phyloP scores from a whole-genome alignment of 1,284 basidiomycete genomes.

The Tylopilus orsonianus region DNA sequence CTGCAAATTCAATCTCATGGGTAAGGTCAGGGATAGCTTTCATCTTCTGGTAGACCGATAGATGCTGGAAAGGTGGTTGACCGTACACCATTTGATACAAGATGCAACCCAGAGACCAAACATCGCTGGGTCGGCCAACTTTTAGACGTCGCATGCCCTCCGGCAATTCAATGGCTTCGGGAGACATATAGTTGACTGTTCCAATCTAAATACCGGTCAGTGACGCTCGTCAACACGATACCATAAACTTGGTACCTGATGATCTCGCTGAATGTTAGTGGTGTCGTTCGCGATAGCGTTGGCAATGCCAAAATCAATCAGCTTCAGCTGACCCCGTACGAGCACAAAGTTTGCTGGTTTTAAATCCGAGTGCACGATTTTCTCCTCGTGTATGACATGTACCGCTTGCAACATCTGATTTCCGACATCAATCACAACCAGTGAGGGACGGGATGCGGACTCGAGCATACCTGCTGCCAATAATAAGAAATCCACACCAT shows the following conservation, averaged over 20 bases:
- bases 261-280: constrained; percentile 93
- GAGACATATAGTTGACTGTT: constrained; percentile 95
- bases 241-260: constrained; percentile 58
- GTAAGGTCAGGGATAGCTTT: constrained; percentile 78
- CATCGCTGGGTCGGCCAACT: constrained; percentile 86
- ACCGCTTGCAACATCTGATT: constrained; percentile 92
- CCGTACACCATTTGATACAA: constrained; percentile 98
- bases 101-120: constrained; percentile 98
- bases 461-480: constrained; percentile 81
- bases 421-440: constrained; percentile 4
- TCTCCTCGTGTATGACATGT: constrained; percentile 92
- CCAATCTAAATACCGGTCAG: constrained; percentile 60
- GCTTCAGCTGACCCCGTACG: constrained; percentile 88
- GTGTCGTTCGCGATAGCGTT: constrained; percentile 97
- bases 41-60: constrained; percentile 84
- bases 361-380: constrained; percentile 94
- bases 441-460: not conserved
- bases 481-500: constrained; percentile 92
- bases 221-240: not conserved
- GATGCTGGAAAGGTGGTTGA: constrained; percentile 86
- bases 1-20: constrained; percentile 75
- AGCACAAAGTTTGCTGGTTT: constrained; percentile 97
- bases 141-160: constrained; percentile 78
- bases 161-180: constrained; percentile 84
- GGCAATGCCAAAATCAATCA: constrained; percentile 97